Evolutionary conservation across 164 flowering plant species (phyloP).

Genomic region (Macadamia tetraphylla): DNA sequence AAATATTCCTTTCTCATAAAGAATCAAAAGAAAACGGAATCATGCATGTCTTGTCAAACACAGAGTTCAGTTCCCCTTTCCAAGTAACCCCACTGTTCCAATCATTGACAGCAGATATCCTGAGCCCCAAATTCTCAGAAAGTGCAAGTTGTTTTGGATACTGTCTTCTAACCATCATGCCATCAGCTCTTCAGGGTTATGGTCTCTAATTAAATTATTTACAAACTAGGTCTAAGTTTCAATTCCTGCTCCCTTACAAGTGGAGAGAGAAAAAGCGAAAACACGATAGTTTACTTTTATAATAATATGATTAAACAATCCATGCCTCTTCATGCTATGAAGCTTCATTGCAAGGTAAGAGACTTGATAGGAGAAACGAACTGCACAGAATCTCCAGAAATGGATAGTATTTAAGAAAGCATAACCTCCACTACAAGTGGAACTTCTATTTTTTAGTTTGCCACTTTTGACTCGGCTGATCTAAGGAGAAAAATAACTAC

Average conservation of each 20-base stretch:
- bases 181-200: conserved; percentile 2
- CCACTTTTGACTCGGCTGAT: background rate
- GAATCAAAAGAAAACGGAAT: conserved; percentile 24
- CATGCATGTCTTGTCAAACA: conserved; percentile 25
- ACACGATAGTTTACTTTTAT: background rate
- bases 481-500: background rate
- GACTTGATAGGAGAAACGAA: background rate
- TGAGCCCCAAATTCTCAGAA: conserved; percentile 87
- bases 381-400: background rate
- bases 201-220: background rate
- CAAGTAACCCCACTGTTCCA: conserved; percentile 76
- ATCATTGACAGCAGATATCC: conserved; percentile 76
- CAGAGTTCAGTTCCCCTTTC: conserved; percentile 71
- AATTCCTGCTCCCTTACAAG: background rate
- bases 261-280: background rate
- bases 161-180: background rate
- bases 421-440: background rate
- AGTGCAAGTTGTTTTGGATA: conserved; percentile 55
- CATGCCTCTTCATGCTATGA: background rate
- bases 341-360: background rate
- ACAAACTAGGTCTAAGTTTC: background rate
- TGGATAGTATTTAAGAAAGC: background rate
- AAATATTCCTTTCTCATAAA: conserved; percentile 24
- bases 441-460: background rate
- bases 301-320: background rate